Evolutionary conservation across 306 rosid genomes (phyloP).

Genomic region (Albizia julibrissin): DNA sequence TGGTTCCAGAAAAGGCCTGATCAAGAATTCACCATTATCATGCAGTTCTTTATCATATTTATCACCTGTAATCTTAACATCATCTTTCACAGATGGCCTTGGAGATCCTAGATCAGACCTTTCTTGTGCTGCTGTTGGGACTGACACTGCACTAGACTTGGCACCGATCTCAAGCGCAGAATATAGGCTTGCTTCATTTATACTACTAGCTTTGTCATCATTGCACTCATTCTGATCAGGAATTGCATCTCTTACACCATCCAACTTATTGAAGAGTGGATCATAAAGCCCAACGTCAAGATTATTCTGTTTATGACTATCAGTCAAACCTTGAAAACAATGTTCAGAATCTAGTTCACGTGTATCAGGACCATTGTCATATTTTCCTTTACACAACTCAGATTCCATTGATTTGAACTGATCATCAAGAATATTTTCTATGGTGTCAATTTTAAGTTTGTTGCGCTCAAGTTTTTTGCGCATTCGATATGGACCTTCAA

Average conservation of each 20-base stretch:
- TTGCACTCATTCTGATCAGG: constrained; percentile 74
- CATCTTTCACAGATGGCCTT: constrained; percentile 62
- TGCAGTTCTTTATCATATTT: constrained; percentile 75
- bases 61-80: constrained; percentile 63
- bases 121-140: constrained; percentile 64
- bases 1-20: constrained; percentile 94
- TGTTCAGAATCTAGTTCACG: constrained; percentile 62
- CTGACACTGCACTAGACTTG: constrained; percentile 77
- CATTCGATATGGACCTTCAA: constrained; percentile 99
- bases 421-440: constrained; percentile 83
- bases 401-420: constrained; percentile 63
- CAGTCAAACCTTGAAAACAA: constrained; percentile 61
- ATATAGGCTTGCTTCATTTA: constrained; percentile 89
- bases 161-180: constrained; percentile 94
- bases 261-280: constrained; percentile 59
- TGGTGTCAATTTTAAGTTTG: constrained; percentile 74
- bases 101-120: constrained; percentile 90
- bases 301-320: constrained; percentile 57
- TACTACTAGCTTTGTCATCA: constrained; percentile 90
- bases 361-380: constrained; percentile 53
- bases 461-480: constrained; percentile 93
- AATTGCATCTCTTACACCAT: constrained; percentile 56
- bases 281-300: constrained; percentile 61
- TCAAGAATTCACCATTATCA: constrained; percentile 91
- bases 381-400: constrained; percentile 52